phyloP scores from a whole-genome alignment of 495 filamentous ascomycete genomes.

The Penicillium nucicola region DNA sequence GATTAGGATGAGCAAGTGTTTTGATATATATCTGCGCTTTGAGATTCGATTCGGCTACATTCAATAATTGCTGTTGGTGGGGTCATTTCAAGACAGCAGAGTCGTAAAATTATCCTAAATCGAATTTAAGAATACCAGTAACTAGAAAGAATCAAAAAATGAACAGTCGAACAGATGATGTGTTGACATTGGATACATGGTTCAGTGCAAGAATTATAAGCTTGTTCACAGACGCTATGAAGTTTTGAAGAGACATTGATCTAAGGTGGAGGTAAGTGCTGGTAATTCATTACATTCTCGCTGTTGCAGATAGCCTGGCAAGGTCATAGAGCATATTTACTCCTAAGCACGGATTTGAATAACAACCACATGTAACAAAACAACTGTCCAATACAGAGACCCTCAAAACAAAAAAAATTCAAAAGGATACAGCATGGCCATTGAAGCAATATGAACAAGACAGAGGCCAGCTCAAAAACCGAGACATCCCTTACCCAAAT shows the following conservation, averaged over 20 bases:
- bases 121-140: too few species aligned
- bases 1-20: too few species aligned
- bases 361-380: neutral
- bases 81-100: too few species aligned
- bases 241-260: neutral
- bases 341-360: neutral
- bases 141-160: neutral
- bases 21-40: too few species aligned
- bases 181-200: conserved; percentile 8
- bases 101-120: too few species aligned
- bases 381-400: conserved; percentile 10
- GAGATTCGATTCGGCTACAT: too few species aligned
- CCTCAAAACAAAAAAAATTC: neutral
- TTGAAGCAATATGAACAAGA: conserved; percentile 20
- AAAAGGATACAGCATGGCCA: conserved; percentile 6
- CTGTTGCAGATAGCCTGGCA: conserved; percentile 13
- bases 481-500: conserved; percentile 16
- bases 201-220: neutral
- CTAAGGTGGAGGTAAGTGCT: too few species aligned
- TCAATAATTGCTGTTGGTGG: too few species aligned
- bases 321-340: conserved; percentile 14
- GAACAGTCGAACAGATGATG: conserved; percentile 2
- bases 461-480: conserved; percentile 9
- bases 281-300: conserved; percentile 1
- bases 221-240: neutral